phyloP scores from a whole-genome alignment of 495 filamentous ascomycete species.

The Xylaria grammica region DNA sequence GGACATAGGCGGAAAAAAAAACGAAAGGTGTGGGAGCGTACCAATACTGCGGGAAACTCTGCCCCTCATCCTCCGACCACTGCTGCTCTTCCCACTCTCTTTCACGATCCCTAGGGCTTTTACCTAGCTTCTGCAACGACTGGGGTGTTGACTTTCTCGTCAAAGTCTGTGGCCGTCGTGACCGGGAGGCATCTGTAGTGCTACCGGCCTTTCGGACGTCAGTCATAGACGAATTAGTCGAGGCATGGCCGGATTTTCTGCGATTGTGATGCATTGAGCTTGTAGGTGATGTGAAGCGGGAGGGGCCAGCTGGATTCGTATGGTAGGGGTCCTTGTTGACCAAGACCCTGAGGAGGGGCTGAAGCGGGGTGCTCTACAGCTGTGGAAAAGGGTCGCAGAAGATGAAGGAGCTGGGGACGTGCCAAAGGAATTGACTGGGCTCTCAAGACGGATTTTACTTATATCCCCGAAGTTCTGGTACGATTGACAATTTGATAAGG shows the following conservation, averaged over 20 bases:
- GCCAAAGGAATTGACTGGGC: neutral
- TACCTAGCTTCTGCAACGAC: constrained; percentile 46
- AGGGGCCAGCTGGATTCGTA: constrained; percentile 6
- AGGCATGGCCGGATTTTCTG: constrained; percentile 54
- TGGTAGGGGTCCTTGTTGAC: constrained; percentile 17
- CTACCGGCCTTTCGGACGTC: constrained; percentile 51
- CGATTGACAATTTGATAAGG: neutral
- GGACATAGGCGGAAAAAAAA: constrained; percentile 12
- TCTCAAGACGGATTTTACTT: neutral
- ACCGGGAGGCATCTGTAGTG: constrained; percentile 41
- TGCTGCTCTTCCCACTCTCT: constrained; percentile 51
- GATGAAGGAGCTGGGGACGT: neutral
- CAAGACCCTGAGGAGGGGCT: constrained; percentile 23
- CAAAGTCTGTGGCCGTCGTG: constrained; percentile 45
- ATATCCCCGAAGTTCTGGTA: neutral
- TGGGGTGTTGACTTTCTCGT: constrained; percentile 47
- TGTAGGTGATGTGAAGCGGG: constrained; percentile 13
- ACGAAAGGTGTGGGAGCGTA: constrained; percentile 37
- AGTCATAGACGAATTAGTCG: constrained; percentile 54
- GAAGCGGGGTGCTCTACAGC: constrained; percentile 27
- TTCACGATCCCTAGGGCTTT: constrained; percentile 50
- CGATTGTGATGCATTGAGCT: constrained; percentile 54
- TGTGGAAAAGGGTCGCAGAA: constrained; percentile 18
- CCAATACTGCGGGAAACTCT: constrained; percentile 59
- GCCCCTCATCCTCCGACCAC: constrained; percentile 54